Evolutionary conservation across 495 filamentous ascomycete genomes (phyloP), one percentile per base, ranked within the genome.

Genomic region (Neurospora tetraspora): DNA sequence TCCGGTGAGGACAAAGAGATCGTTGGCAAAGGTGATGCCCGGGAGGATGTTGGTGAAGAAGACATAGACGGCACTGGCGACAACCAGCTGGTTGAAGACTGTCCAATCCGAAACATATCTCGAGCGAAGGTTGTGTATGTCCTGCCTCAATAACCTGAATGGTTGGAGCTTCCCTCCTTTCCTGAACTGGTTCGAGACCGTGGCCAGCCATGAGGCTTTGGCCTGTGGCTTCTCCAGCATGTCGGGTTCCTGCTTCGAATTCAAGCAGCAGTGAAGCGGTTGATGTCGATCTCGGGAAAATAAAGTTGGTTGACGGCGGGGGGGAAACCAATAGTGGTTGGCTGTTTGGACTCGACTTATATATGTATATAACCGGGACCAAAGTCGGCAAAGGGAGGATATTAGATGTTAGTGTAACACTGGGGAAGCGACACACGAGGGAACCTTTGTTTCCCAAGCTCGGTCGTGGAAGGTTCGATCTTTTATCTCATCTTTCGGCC

Each of bases 11-110:
- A 89, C 87, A 75, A 91, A 91, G 40, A 92, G 78, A 77, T 93
- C 91, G 75, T 86, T 89, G 0, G 89, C 90, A 80, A 92, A 93
- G 0, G 91, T 92, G 75, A 93, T 92, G 3, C 91, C 90, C 0
- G 91, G 91, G 5, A 93, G 82, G 1, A 93, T 81, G 78, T 93
- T 93, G 18, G 90, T 92, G 74, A 93, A 93, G 79, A 92, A 93
- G 31, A 93, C 86, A 80, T 90, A 92, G 20, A 93, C 88, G 2
- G 91, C 89, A 65, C 88, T 90, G 12, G 91, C 91, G 73, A 93
- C 83, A 12, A 93, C 81, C 70, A 91, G 80, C 75, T 93, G 91
- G 75, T 92, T 92, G 81, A 93, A 92, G 16, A 85, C 75, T 2
- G 80, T 85, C 90, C 91, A 92, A 79, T 92, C 91, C 3, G 89